Conservation (phyloP, 345 rosid genomes). For the Salix dunnii region DNA sequence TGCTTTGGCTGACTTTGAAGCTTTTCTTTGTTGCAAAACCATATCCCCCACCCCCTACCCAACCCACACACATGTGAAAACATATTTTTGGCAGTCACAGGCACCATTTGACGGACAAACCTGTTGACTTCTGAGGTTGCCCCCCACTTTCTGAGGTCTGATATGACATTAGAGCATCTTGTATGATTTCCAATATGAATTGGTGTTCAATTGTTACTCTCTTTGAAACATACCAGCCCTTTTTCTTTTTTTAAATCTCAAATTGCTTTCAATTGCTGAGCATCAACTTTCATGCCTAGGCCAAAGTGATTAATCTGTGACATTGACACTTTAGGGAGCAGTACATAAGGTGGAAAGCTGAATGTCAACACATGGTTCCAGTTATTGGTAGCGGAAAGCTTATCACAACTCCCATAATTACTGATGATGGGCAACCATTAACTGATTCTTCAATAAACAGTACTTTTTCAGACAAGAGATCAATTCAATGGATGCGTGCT, state of each 20-base stretch:
- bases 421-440: slow-evolving; percentile 59
- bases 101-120: too few species aligned
- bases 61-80: not conserved
- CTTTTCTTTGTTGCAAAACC: too few species aligned
- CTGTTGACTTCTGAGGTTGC: not conserved
- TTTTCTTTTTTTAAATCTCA: too few species aligned
- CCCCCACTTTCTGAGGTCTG: not conserved
- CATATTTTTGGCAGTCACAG: not conserved
- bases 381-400: slow-evolving; percentile 72
- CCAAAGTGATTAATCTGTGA: slow-evolving; percentile 19
- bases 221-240: not conserved
- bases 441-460: slow-evolving; percentile 36
- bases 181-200: not conserved
- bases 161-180: not conserved
- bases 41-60: too few species aligned
- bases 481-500: slow-evolving; percentile 71
- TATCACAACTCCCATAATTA: slow-evolving; percentile 56
- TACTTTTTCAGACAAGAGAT: slow-evolving; percentile 57
- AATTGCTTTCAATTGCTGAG: not conserved
- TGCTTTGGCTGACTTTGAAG: too few species aligned
- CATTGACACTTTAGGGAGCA: slow-evolving; percentile 57
- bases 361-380: slow-evolving; percentile 78
- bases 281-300: not conserved
- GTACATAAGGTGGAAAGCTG: slow-evolving; percentile 66
- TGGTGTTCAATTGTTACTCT: not conserved